Conservation (phyloP, 2,329 filamentous ascomycete species). For the Monosporascus sp. region DNA sequence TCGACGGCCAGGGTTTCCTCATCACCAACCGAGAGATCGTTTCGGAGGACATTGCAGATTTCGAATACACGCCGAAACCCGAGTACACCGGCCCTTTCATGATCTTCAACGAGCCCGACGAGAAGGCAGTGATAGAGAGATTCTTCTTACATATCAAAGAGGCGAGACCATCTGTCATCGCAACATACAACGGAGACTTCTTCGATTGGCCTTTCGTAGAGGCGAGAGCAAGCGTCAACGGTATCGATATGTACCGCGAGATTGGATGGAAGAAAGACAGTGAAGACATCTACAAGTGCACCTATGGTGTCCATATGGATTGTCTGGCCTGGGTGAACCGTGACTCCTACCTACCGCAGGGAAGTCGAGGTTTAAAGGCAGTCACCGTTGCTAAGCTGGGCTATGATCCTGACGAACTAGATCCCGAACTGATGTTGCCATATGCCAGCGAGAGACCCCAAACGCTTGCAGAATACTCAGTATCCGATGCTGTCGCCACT, state of each 20-base stretch:
- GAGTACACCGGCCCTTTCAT: constrained; percentile 95
- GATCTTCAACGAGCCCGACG: constrained; percentile 96
- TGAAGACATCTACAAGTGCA: constrained; percentile 94
- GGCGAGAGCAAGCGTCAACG: constrained; percentile 83
- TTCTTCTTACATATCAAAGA: constrained; percentile 97
- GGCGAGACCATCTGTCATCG: constrained; percentile 89
- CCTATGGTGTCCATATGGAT: constrained; percentile 97
- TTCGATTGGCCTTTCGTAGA: constrained; percentile 99
- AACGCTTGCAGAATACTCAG: constrained; percentile 93
- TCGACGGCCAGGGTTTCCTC: constrained; percentile 93
- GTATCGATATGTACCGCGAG: constrained; percentile 98
- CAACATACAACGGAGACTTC: constrained; percentile 99
- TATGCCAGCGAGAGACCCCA: constrained; percentile 87
- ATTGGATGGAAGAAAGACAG: constrained; percentile 94
- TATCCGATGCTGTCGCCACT: constrained; percentile 96
- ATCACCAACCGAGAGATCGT: constrained; percentile 98
- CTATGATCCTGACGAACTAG: constrained; percentile 96
- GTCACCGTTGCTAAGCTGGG: constrained; percentile 97
- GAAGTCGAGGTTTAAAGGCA: constrained; percentile 93
- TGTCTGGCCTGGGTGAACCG: constrained; percentile 99
- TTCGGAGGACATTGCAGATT: constrained; percentile 93
- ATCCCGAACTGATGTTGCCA: constrained; percentile 95
- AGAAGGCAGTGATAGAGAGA: constrained; percentile 79
- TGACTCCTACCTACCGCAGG: constrained; percentile 95
- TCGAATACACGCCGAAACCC: constrained; percentile 95